Conservation (phyloP, 495 filamentous ascomycete genomes). For the Articulospora tetracladia region DNA sequence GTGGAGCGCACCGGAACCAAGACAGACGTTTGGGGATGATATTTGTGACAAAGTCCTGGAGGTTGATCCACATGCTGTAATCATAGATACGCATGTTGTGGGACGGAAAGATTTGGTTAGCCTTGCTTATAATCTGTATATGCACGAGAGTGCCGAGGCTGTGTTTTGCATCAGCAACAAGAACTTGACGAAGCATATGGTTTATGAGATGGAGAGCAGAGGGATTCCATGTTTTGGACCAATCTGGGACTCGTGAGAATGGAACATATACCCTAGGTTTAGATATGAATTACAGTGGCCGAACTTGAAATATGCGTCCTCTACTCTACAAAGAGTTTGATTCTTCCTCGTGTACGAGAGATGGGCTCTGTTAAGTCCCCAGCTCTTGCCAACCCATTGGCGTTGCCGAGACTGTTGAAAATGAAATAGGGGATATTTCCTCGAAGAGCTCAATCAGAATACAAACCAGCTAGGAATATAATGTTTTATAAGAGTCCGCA, state of each 20-base stretch:
- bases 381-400: too few relatives aligned
- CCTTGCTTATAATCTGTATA: conserved; percentile 49
- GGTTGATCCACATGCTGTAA: conserved; percentile 37
- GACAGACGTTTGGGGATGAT: conserved; percentile 40
- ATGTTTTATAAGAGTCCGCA: too few relatives aligned
- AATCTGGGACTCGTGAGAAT: conserved; percentile 65
- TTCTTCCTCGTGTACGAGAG: too few relatives aligned
- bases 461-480: too few relatives aligned
- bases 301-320: too few relatives aligned
- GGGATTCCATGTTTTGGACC: conserved; percentile 70
- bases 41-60: conserved; percentile 36
- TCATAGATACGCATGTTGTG: conserved; percentile 39
- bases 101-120: conserved; percentile 43
- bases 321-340: too few relatives aligned
- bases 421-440: too few relatives aligned
- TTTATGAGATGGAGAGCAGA: conserved; percentile 62
- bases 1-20: conserved; percentile 42
- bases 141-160: conserved; percentile 61
- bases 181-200: conserved; percentile 55
- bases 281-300: too few relatives aligned
- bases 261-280: too few relatives aligned
- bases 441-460: too few relatives aligned
- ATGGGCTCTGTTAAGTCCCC: too few relatives aligned
- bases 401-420: too few relatives aligned
- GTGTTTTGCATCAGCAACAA: conserved; percentile 71